Percentiles rank a stretch among this genome's conserved stretches.
phyloP scores from a whole-genome alignment of 805 yeast species.

The Candida parachauliodes region DNA sequence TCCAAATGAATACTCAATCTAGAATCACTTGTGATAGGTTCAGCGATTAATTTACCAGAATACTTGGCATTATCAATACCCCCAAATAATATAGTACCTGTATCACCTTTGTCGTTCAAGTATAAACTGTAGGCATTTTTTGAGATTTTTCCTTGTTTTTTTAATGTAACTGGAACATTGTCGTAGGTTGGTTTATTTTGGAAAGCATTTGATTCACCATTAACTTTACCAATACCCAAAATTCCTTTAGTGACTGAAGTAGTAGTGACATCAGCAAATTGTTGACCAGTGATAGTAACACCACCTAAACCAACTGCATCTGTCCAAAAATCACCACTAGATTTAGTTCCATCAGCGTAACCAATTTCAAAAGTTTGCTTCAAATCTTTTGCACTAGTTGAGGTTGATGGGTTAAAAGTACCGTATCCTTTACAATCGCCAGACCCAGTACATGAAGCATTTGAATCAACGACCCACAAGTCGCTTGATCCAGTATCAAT shows the following conservation, averaged over 20 bases:
- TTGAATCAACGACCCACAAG: conserved; percentile 23
- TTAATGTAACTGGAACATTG: conserved; percentile 33
- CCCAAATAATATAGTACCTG: conserved; percentile 30
- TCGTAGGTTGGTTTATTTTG: conserved; percentile 13
- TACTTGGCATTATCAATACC: conserved; percentile 31
- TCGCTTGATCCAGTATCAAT: conserved; percentile 27
- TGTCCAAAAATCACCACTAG: conserved; percentile 13
- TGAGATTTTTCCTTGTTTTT: conserved; percentile 29
- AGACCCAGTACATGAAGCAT: conserved; percentile 19
- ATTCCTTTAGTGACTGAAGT: conserved; percentile 68
- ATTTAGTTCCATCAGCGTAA: conserved; percentile 11
- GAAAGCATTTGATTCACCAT: conserved; percentile 8
- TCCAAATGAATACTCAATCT: conserved; percentile 44
- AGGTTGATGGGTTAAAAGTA: conserved; percentile 14
- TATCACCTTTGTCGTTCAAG: conserved; percentile 20
- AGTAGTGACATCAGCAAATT: conserved; percentile 17
- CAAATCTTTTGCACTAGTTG: conserved; percentile 7
- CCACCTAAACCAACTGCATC: conserved; percentile 14
- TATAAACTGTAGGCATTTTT: conserved; percentile 36
- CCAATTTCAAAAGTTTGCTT: conserved; percentile 9
- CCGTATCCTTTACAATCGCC: conserved; percentile 8
- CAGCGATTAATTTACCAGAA: conserved; percentile 16
- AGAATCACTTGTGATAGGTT: neutral
- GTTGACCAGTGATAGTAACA: conserved; percentile 12
- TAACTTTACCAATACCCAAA: conserved; percentile 60